These are phyloP conservation scores for Botrytis byssoidea DNA, from an alignment of 2,329 filamentous ascomycete species.

Conservation along the genomic window DNA sequence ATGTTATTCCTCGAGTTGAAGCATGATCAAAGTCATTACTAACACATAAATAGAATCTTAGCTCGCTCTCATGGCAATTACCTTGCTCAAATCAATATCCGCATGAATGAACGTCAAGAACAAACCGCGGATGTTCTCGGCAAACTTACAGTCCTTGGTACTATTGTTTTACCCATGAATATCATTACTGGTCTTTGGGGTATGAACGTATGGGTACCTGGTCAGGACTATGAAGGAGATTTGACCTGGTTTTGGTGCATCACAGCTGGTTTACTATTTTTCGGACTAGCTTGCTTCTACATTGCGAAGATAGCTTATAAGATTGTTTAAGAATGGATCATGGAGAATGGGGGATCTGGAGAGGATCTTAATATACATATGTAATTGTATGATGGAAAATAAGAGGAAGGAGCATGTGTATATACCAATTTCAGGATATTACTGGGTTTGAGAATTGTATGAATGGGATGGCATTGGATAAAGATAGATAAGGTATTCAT, in stretches of 20 bases:
- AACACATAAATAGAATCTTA: slow-evolving; percentile 61
- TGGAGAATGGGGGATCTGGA: background rate
- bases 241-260: slow-evolving; percentile 73
- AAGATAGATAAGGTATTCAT: background rate
- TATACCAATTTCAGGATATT: background rate
- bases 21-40: background rate
- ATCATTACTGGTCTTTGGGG: slow-evolving; percentile 98
- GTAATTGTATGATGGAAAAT: background rate
- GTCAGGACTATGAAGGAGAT: slow-evolving; percentile 76
- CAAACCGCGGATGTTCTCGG: slow-evolving; percentile 93
- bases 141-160: slow-evolving; percentile 92
- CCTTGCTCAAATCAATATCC: slow-evolving; percentile 97
- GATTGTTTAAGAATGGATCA: slow-evolving; percentile 33
- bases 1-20: slow-evolving; percentile 40
- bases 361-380: background rate
- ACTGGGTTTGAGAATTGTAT: background rate
- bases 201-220: slow-evolving; percentile 97
- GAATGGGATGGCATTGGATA: background rate
- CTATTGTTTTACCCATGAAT: slow-evolving; percentile 97
- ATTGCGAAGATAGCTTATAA: slow-evolving; percentile 38
- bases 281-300: slow-evolving; percentile 71
- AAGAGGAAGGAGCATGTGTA: background rate
- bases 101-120: slow-evolving; percentile 97
- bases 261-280: slow-evolving; percentile 72
- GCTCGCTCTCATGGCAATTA: slow-evolving; percentile 93